Base-by-base conservation (phyloP, 257 asterid species). In the Scutellaria barbata region DNA sequence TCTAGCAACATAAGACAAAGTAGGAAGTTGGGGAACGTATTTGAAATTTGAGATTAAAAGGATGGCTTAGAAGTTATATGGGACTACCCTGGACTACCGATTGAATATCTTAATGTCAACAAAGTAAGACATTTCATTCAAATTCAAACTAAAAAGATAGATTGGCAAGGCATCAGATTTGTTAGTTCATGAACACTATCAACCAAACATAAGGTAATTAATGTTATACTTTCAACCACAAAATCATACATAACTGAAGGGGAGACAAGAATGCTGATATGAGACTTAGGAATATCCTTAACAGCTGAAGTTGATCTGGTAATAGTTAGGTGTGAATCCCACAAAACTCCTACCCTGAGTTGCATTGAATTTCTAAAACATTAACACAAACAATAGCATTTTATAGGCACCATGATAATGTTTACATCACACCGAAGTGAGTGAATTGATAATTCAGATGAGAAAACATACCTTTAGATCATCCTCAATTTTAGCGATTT, bases 401-500 rank as follows among this genome's bases (percentile, higher is more conserved):
- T 40, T 9, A 47, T 14, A 59, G 45, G 51, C 18, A 68, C 37
- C 30, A 46, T 33, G 40, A 64, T 42, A 59, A 25, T 50, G 16
- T 48, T 20, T 20, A 46, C 33, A 39, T 47, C 58, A 39, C 67
- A 73, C 72, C 59, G 63, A 59, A 5, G 37, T 35, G 17, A 52
- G 40, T 30, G 22, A 37, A 8, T 51, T 40, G 14, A 48, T 64
- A 69, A 33, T 48, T 56, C n/a, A 45, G 48, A 63, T 2, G 9
- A 61, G 66, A 56, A 18, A 68, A 11, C 46, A 54, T 81, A 92
- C 98, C 98, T 92, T 92, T 70, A 92, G 89, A 76, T 92, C 98
- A 86, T 92, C 96, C 82, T 92, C 98, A 77, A 92, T 89, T 82
- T 80, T 89, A 54, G 95, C 88, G 16, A 92, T 81, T 50, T 86